Evolutionary conservation across 306 rosid genomes (phyloP).

Genomic region (Quercus mongolica): DNA sequence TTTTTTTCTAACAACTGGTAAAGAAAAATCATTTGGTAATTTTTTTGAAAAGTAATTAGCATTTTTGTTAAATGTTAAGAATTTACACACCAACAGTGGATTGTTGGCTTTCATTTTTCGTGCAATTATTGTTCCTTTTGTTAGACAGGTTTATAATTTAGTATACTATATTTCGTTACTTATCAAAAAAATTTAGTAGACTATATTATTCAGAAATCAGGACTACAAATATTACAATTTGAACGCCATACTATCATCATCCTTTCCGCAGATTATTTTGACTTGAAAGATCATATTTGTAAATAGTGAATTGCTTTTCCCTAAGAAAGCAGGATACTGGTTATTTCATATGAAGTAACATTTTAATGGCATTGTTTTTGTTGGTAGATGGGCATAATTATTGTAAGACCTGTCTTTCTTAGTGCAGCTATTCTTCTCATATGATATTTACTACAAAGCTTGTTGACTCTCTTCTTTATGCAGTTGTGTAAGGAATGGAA

Average conservation of each 20-base stretch:
- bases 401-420: neutral
- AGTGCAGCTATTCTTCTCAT: neutral
- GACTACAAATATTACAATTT: neutral
- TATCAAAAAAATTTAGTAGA: neutral
- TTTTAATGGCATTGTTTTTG: neutral
- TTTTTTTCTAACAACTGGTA: too few relatives aligned
- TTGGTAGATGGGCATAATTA: neutral
- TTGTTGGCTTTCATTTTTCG: neutral
- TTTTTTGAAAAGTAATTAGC: too few relatives aligned
- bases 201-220: neutral
- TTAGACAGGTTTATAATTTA: neutral
- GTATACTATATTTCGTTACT: neutral
- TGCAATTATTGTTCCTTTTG: neutral
- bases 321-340: neutral
- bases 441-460: conserved; percentile 2
- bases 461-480: conserved; percentile 19
- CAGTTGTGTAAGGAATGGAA: conserved; percentile 97
- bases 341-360: neutral
- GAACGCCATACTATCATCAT: neutral
- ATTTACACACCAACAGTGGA: too few relatives aligned
- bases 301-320: too few relatives aligned
- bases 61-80: too few relatives aligned
- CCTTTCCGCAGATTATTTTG: neutral
- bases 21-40: neutral
- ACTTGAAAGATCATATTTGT: neutral